A percentile compares a stretch with the other conserved stretches of the same genome.
Conservation (phyloP, 2,329 filamentous ascomycete genomes). For the Raffaelea albimanens region DNA sequence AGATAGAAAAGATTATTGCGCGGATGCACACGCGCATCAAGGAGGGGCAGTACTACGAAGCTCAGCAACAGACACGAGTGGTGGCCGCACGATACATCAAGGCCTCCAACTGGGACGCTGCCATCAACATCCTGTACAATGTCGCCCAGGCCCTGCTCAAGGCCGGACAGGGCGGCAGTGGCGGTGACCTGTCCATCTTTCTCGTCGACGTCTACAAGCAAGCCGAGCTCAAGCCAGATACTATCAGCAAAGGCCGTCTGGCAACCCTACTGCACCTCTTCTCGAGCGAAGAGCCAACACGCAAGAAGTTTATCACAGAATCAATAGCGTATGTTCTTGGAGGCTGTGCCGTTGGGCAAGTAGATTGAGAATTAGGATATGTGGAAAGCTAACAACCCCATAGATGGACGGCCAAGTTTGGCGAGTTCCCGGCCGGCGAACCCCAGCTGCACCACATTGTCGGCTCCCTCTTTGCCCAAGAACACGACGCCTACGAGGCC, state of each 20-base stretch:
- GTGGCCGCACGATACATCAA: slow-evolving; percentile 93
- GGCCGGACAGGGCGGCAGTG: slow-evolving; percentile 87
- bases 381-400: slow-evolving; percentile 1
- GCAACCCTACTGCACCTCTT: slow-evolving; percentile 75
- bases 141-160: slow-evolving; percentile 80
- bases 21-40: slow-evolving; percentile 50
- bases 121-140: slow-evolving; percentile 75
- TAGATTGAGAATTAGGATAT: background rate
- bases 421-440: slow-evolving; percentile 83
- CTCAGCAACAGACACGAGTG: slow-evolving; percentile 94
- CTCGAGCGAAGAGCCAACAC: slow-evolving; percentile 71
- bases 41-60: slow-evolving; percentile 90
- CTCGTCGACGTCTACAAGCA: slow-evolving; percentile 87
- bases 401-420: slow-evolving; percentile 77
- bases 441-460: slow-evolving; percentile 90
- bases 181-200: slow-evolving; percentile 80
- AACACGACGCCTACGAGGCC: slow-evolving; percentile 86
- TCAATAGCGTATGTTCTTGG: slow-evolving; percentile 67
- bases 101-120: slow-evolving; percentile 70
- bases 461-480: slow-evolving; percentile 81
- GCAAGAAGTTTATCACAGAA: slow-evolving; percentile 86
- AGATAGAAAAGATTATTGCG: slow-evolving; percentile 48
- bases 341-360: no score
- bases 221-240: slow-evolving; percentile 68
- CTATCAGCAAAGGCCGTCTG: slow-evolving; percentile 63